phyloP scores from a whole-genome alignment of 768 basidiomycete genomes.

The Boletellus emodensis region DNA sequence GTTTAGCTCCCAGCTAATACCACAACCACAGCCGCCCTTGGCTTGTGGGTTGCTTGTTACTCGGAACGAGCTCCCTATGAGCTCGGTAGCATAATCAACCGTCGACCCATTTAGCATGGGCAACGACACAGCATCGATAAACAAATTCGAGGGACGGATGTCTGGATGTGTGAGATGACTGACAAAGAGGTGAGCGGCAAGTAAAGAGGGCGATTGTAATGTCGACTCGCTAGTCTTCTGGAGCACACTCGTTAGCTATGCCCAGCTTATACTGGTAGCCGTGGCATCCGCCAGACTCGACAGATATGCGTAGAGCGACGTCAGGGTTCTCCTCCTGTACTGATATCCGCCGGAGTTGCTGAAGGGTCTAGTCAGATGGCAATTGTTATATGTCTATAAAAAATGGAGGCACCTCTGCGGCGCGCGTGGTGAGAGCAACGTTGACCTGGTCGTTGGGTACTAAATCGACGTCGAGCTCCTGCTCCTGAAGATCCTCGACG shows the following conservation, averaged over 20 bases:
- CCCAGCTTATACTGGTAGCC: slow-evolving; percentile 96
- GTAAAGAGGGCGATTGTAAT: background rate
- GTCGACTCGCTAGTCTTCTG: slow-evolving; percentile 78
- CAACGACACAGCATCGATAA: slow-evolving; percentile 83
- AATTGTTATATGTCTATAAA: slow-evolving; percentile 4
- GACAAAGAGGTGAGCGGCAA: background rate
- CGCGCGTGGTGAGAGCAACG: slow-evolving; percentile 63
- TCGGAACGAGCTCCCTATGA: slow-evolving; percentile 89
- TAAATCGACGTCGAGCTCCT: slow-evolving; percentile 59
- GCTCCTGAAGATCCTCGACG: slow-evolving; percentile 48
- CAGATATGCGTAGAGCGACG: slow-evolving; percentile 72
- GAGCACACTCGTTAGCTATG: slow-evolving; percentile 54
- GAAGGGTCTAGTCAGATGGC: background rate
- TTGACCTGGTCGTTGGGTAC: slow-evolving; percentile 50
- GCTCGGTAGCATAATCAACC: slow-evolving; percentile 86
- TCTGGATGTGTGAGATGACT: slow-evolving; percentile 69
- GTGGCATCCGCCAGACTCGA: slow-evolving; percentile 96
- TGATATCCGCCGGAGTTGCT: slow-evolving; percentile 78
- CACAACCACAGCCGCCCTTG: slow-evolving; percentile 90
- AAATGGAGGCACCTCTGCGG: slow-evolving; percentile 54
- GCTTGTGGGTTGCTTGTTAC: slow-evolving; percentile 86
- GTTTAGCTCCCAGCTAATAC: slow-evolving; percentile 91
- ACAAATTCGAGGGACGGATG: slow-evolving; percentile 64
- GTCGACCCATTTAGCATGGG: slow-evolving; percentile 80
- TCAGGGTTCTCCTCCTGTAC: slow-evolving; percentile 54